Evolutionary conservation across 2,329 filamentous ascomycete genomes (phyloP).

Genomic region (Grosmannia clavigera): DNA sequence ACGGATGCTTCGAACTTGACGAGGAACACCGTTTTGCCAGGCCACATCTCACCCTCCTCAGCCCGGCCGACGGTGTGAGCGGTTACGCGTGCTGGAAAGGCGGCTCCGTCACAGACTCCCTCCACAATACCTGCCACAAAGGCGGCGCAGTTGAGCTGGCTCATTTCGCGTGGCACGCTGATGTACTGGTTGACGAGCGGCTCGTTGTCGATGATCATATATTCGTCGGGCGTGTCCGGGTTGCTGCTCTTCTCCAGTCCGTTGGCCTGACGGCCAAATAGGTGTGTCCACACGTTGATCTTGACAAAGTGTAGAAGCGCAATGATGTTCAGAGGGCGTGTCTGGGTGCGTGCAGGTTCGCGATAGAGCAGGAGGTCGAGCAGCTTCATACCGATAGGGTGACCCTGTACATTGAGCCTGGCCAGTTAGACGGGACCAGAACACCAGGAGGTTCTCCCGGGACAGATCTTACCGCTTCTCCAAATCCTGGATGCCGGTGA

Average conservation of each 20-base stretch:
- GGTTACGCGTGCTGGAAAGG: conserved; percentile 77
- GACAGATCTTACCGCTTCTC: conserved; percentile 61
- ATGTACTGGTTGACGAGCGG: conserved; percentile 92
- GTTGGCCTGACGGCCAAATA: conserved; percentile 84
- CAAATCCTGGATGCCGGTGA: conserved; percentile 85
- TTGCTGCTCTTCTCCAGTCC: conserved; percentile 80
- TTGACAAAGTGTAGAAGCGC: conserved; percentile 91
- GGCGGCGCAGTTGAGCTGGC: conserved; percentile 88
- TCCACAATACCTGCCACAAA: conserved; percentile 93
- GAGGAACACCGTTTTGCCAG: conserved; percentile 88
- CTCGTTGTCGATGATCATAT: conserved; percentile 99
- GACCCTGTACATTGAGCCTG: conserved; percentile 82
- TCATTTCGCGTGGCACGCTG: conserved; percentile 88
- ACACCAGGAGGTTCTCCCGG: not conserved
- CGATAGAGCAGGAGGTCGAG: conserved; percentile 91
- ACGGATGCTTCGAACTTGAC: conserved; percentile 89
- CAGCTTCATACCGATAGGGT: conserved; percentile 84
- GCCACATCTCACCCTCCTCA: conserved; percentile 73
- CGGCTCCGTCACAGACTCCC: conserved; percentile 86
- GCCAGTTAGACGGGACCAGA: conserved; percentile 1
- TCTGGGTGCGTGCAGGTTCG: conserved; percentile 55
- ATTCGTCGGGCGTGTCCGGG: conserved; percentile 77
- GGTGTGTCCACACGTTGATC: conserved; percentile 79
- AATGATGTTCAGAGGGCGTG: conserved; percentile 77
- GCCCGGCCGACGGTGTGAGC: conserved; percentile 63